A percentile compares a stretch with the other conserved stretches of the same genome.
Conservation (phyloP, 1,284 basidiomycete genomes). For the Inonotus obliquus region DNA sequence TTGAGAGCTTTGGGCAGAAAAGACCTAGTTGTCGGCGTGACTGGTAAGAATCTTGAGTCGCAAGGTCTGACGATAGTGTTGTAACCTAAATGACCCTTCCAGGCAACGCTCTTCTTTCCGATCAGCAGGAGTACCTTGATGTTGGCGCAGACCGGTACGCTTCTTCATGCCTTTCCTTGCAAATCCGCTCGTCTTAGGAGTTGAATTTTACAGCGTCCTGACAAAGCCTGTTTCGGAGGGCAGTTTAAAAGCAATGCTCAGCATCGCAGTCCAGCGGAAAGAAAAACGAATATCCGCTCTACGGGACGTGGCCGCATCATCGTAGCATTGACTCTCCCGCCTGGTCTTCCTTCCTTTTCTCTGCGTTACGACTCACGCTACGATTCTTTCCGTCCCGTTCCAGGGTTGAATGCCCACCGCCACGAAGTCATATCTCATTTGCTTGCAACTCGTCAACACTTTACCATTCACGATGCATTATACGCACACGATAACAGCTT, state of each 20-base stretch:
- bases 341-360: neutral
- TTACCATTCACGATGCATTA: no score
- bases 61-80: neutral
- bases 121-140: slow-evolving; percentile 22
- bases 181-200: neutral
- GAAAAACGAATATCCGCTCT: neutral
- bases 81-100: neutral
- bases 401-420: no score
- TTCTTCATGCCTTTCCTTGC: neutral
- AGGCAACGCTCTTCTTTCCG: slow-evolving; percentile 21
- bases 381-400: neutral
- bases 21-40: slow-evolving; percentile 21
- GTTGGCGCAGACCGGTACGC: slow-evolving; percentile 19
- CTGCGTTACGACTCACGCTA: neutral
- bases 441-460: no score
- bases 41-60: slow-evolving; percentile 1
- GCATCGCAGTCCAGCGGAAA: slow-evolving; percentile 14
- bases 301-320: neutral
- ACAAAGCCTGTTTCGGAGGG: slow-evolving; percentile 22
- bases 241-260: slow-evolving; percentile 18
- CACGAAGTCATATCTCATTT: no score
- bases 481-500: no score
- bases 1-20: slow-evolving; percentile 17
- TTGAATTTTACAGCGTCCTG: slow-evolving; percentile 12
- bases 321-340: neutral